Conservation (phyloP, 108 stramenopile species). For the Bacterosira constricta region DNA sequence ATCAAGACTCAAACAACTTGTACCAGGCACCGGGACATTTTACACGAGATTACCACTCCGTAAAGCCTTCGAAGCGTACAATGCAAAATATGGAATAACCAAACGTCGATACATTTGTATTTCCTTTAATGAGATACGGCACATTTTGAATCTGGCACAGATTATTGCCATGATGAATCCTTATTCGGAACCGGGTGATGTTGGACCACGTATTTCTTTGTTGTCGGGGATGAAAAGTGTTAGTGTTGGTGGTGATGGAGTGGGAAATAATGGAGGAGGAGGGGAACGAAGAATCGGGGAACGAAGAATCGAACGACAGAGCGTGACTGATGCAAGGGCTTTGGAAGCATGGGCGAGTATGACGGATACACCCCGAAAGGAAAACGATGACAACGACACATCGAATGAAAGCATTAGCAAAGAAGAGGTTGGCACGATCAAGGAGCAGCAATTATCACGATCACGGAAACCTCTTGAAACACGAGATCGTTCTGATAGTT, state of each 20-base stretch:
- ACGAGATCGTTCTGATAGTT: slow-evolving; percentile 29
- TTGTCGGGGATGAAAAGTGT: neutral
- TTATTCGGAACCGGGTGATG: neutral
- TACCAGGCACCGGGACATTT: slow-evolving; percentile 89
- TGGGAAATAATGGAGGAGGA: neutral
- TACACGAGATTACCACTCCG: slow-evolving; percentile 84
- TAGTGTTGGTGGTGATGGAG: neutral
- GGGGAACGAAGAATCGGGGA: neutral
- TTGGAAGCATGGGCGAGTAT: slow-evolving; percentile 25
- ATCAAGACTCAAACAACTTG: slow-evolving; percentile 70
- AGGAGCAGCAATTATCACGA: neutral
- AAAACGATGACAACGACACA: too few relatives aligned
- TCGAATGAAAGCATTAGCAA: neutral
- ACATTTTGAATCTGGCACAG: slow-evolving; percentile 91
- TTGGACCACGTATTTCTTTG: neutral
- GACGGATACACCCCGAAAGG: slow-evolving; percentile 13
- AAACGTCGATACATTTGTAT: slow-evolving; percentile 73
- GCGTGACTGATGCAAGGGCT: slow-evolving; percentile 7
- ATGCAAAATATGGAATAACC: slow-evolving; percentile 82
- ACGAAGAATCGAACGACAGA: neutral
- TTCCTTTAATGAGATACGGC: slow-evolving; percentile 92
- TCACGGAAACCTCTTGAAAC: neutral
- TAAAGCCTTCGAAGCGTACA: slow-evolving; percentile 82
- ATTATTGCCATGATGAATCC: slow-evolving; percentile 79
- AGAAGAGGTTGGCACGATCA: neutral